Base-by-base conservation (phyloP, 2,329 filamentous ascomycete genomes). In the Pseudogymnoascus sp. region DNA sequence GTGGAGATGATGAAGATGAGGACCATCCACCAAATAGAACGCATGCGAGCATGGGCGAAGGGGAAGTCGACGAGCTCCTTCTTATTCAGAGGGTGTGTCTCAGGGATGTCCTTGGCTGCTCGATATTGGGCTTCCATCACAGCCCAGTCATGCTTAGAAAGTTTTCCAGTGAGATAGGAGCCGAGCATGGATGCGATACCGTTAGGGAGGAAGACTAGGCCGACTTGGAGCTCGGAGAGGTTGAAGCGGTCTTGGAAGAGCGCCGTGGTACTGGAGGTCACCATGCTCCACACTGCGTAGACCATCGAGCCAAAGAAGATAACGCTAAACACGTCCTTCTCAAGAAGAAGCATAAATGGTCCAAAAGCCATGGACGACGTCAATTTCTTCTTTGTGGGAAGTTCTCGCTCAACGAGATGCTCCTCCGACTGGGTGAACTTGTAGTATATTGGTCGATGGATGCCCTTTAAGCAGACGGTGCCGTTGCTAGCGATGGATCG, bases 251-350 rank as follows among this genome's bases (percentile, higher is more conserved):
- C 66, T 66, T 77, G 71, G 62, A 80, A 77, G 3, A 78, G 62
- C 1, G 71, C 71, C 0, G 77, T 75, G 1, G 78, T 81, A 11
- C 73, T 77, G 1, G 78, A 76, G 1, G 77, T 79, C 4, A 81
- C 75, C 78, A 81, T 81, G 21, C 74, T 78, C 78, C 78, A 81
- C 11, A 79, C 73, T 0, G 78, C 75, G 66, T 80, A 81, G 1
- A 78, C 73, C 5, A 78, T 72, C 10, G 74, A 74, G 45, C 78
- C 77, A 42, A 76, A 81, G 61, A 79, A 68, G 0, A 81, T 68
- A 3, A 74, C 75, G 51, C 76, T 70, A 47, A 79, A 72, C 12
- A 81, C 75, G 61, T 81, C 79, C 65, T 79, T 80, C 63, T 81
- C 77, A 6, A 68, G 65, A 2, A 81, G 71, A 63, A 79, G 75